Evolutionary conservation across 169 alveolate species (phyloP), one percentile per base, ranked within the genome.

Genomic region (Plasmodium gaboni): DNA sequence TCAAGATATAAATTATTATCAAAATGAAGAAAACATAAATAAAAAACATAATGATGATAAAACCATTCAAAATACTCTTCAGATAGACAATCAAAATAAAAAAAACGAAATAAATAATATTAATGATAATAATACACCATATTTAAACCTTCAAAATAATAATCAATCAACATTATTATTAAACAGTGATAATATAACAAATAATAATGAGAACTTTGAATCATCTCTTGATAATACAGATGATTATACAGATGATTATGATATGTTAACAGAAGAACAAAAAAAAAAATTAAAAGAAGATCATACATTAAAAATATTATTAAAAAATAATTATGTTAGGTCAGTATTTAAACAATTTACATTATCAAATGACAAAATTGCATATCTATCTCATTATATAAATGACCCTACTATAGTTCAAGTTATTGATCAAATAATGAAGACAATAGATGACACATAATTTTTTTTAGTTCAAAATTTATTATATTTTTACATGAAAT

Each of bases 391-490:
- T 8, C 76, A 83, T 32, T 83, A 69, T 22, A 68, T 83, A 68
- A 50, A 70, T 50, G 91, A 83, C 46, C 91, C 91, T 55, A 68
- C 86, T 2, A 48, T 83, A 68, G 85, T 83, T 10, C 91, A 83
- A 65, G 91, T 83, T 2, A 50, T 83, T 19, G 91, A 83, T 26
- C 91, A 83, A 26, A 83, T 83, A 38, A 83, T 83, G 91, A 83
- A 83, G 26, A 57, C 91, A 6, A 61, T 83, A 19, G 86, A 83
- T 19, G 26, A 76, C 3, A 53, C 51, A 55, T 38, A 38, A 38
- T 38, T 38, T 38, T 38, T 19, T 10, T 46, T 9, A 38, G 2
- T 44, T 1, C 10, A 28, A 26, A 53, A 17, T 55, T 13, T 38
- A 5, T 1, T 5, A 57, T 7, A 10, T 12, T 15, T 17, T 1